Evolutionary conservation across 352 stramenopile genomes (phyloP).

Genomic region (Phytopythium litorale): DNA sequence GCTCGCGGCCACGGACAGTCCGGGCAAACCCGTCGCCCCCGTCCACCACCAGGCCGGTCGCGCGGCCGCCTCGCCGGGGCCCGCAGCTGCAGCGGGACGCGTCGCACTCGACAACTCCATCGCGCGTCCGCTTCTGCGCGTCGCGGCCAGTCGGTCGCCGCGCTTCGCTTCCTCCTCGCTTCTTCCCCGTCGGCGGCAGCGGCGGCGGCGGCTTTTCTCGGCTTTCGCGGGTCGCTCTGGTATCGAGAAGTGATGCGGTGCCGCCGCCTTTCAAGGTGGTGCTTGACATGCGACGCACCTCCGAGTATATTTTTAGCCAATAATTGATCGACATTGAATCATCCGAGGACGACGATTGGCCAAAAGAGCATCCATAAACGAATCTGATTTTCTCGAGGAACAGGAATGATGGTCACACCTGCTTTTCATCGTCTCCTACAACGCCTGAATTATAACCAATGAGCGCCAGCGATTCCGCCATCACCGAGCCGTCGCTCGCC

Average conservation of each 20-base stretch:
- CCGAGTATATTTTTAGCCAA: not conserved
- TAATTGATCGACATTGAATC: not conserved
- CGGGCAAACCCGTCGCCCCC: slow-evolving; percentile 5
- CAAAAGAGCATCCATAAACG: not conserved
- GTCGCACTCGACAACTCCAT: not conserved
- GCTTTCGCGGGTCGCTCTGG: not conserved
- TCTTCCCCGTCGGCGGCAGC: not conserved
- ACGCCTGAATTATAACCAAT: not conserved
- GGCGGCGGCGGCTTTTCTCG: not conserved
- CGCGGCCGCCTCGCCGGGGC: not conserved
- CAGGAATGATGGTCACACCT: too few species aligned
- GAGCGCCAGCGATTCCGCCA: not conserved
- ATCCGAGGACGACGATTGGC: not conserved
- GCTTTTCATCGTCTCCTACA: too few species aligned
- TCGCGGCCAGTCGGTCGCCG: not conserved
- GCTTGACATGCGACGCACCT: not conserved
- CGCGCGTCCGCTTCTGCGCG: not conserved
- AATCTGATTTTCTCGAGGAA: not conserved
- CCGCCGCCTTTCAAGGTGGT: not conserved
- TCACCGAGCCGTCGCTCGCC: not conserved
- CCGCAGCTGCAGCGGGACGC: not conserved
- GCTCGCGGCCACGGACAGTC: slow-evolving; percentile 22
- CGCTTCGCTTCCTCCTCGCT: not conserved
- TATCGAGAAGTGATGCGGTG: not conserved
- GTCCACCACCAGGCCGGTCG: slow-evolving; percentile 29